Percentiles rank a stretch among this genome's conserved stretches.
Conservation (phyloP, 805 yeast species). For the Kuraishia ogatae region DNA sequence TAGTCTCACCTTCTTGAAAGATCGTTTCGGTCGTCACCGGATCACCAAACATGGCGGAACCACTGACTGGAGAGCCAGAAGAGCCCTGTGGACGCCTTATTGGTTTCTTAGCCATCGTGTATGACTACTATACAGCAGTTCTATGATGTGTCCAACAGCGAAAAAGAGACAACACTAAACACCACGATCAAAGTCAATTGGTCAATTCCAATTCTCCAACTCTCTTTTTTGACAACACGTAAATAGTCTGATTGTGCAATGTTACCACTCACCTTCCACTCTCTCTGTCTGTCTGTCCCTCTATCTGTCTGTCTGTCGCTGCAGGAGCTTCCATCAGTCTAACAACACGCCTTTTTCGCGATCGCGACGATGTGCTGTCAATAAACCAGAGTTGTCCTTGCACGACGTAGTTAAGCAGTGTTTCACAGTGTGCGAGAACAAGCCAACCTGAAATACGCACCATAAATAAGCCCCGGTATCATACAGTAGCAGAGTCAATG, state of each 20-base stretch:
- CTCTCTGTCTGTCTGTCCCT: background rate
- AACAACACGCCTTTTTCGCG: background rate
- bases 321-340: background rate
- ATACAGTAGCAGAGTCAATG: no score
- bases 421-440: background rate
- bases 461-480: no score
- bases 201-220: no score
- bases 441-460: background rate
- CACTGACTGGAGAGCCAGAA: background rate
- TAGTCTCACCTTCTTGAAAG: conserved; percentile 37
- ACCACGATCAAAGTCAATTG: no score
- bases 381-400: background rate
- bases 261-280: background rate
- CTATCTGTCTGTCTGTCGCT: background rate
- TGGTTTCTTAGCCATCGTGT: background rate
- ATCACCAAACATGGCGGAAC: background rate
- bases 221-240: background rate
- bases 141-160: background rate
- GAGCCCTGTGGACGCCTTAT: background rate
- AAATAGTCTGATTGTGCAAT: background rate
- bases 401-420: background rate
- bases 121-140: background rate
- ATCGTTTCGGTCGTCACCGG: conserved; percentile 32
- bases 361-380: background rate
- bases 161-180: no score